These are phyloP conservation scores for Adansonia madagascariensis DNA, from an alignment of 441 rosid species.

Conservation along the genomic window DNA sequence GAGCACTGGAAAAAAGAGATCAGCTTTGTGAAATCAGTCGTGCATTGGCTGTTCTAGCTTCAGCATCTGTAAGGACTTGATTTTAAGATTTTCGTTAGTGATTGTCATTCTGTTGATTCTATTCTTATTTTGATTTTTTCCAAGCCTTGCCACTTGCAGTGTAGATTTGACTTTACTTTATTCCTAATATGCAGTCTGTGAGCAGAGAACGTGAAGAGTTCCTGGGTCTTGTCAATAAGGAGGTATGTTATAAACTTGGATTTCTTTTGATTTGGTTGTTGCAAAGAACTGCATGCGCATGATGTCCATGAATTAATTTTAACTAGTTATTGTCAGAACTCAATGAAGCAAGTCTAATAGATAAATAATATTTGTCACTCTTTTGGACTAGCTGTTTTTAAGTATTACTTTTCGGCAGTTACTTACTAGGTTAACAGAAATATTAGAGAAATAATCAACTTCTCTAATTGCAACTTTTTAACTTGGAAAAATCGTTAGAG, in stretches of 20 bases:
- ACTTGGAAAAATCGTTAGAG: neutral
- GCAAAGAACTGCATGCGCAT: neutral
- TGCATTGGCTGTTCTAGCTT: constrained; percentile 87
- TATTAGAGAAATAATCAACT: neutral
- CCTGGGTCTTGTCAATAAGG: constrained; percentile 78
- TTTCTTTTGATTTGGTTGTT: neutral
- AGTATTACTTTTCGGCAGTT: neutral
- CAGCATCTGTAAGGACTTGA: constrained; percentile 76
- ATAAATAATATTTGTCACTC: neutral
- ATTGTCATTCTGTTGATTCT: constrained; percentile 8
- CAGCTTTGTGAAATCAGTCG: constrained; percentile 81
- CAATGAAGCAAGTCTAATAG: constrained; percentile 5
- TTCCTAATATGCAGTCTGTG: constrained; percentile 68
- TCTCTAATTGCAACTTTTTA: constrained; percentile 6
- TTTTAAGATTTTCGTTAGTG: neutral
- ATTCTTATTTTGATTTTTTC: neutral
- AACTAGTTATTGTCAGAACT: constrained; percentile 9
- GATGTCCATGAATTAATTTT: neutral
- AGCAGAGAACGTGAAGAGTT: constrained; percentile 91
- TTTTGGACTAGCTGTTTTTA: constrained; percentile 3
- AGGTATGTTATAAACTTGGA: constrained; percentile 51
- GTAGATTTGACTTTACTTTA: constrained; percentile 26
- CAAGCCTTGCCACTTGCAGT: constrained; percentile 1
- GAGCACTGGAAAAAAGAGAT: constrained; percentile 69
- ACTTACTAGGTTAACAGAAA: neutral